A percentile compares a stretch with the other conserved stretches of the same genome.
Evolutionary conservation across 75 land plant genomes (phyloP).

Genomic region (Larix kaempferi): DNA sequence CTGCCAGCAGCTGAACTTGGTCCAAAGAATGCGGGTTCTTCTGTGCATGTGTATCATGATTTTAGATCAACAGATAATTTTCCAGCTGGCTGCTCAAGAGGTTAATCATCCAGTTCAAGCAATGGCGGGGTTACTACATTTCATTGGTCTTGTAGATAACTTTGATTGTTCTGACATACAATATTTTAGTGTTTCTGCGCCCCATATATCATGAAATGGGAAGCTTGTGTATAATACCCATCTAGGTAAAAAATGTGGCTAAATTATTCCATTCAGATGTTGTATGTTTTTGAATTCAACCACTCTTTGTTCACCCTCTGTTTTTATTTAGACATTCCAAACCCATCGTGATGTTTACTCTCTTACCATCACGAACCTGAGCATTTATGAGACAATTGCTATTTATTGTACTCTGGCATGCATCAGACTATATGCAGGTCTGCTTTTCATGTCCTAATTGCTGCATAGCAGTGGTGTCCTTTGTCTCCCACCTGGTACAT

Average conservation of each 20-base stretch:
- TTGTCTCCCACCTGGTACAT: not conserved
- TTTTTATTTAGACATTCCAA: not conserved
- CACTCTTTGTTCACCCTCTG: conserved; percentile 2
- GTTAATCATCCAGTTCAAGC: not conserved
- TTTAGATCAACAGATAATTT: conserved; percentile 1
- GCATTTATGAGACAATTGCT: not conserved
- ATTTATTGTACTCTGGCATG: not conserved
- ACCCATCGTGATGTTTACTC: not conserved
- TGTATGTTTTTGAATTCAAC: not conserved
- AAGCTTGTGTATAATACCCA: conserved; percentile 5
- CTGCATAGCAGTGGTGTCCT: not conserved
- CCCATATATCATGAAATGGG: not conserved
- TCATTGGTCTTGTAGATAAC: conserved; percentile 12
- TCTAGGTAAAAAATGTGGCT: not conserved
- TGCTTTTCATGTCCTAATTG: not conserved
- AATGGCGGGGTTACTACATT: not conserved
- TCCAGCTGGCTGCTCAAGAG: conserved; percentile 10
- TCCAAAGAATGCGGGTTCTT: conserved; percentile 6
- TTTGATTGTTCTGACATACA: not conserved
- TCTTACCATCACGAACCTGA: not conserved
- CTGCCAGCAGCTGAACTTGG: not conserved
- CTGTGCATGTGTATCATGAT: conserved; percentile 1
- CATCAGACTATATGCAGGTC: conserved; percentile 2
- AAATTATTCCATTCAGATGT: not conserved
- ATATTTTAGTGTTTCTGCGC: not conserved